Evolutionary conservation across 306 rosid species (phyloP).

Genomic region (Lathyrus oleraceus): DNA sequence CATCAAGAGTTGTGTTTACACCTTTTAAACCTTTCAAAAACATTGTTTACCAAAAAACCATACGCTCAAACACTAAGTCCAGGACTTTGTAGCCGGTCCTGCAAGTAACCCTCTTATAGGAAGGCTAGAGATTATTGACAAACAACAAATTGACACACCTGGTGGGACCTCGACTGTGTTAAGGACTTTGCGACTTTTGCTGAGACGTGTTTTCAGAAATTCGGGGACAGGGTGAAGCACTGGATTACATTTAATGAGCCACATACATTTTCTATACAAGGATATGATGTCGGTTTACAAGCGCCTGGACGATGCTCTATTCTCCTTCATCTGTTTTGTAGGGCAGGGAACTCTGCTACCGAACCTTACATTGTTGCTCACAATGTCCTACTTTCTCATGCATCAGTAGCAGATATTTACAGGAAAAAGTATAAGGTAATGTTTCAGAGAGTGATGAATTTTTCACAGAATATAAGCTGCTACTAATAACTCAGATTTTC

Average conservation of each 20-base stretch:
- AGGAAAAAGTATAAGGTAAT: conserved; percentile 70
- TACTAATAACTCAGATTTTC: neutral
- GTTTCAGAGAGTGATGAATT: neutral
- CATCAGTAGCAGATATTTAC: conserved; percentile 57
- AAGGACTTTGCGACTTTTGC: conserved; percentile 74
- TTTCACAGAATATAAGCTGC: neutral
- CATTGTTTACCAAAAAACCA: no score
- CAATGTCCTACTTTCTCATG: conserved; percentile 76
- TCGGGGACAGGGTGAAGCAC: conserved; percentile 92
- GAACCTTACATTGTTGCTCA: conserved; percentile 92
- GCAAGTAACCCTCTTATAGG: no score
- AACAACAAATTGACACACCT: no score
- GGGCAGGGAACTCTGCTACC: conserved; percentile 73
- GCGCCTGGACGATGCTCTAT: conserved; percentile 95
- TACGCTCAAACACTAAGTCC: no score
- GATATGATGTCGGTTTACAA: conserved; percentile 81
- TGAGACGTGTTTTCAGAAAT: conserved; percentile 78
- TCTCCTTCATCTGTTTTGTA: conserved; percentile 56
- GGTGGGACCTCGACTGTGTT: no score
- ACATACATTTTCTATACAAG: conserved; percentile 75
- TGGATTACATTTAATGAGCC: conserved; percentile 99
- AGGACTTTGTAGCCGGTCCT: no score
- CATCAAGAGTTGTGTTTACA: no score
- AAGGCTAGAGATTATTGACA: no score
- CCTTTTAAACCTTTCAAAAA: no score